A percentile compares a stretch with the other conserved stretches of the same genome.
phyloP scores from a whole-genome alignment of 2,329 filamentous ascomycete genomes.

The Cercospora janseana region DNA sequence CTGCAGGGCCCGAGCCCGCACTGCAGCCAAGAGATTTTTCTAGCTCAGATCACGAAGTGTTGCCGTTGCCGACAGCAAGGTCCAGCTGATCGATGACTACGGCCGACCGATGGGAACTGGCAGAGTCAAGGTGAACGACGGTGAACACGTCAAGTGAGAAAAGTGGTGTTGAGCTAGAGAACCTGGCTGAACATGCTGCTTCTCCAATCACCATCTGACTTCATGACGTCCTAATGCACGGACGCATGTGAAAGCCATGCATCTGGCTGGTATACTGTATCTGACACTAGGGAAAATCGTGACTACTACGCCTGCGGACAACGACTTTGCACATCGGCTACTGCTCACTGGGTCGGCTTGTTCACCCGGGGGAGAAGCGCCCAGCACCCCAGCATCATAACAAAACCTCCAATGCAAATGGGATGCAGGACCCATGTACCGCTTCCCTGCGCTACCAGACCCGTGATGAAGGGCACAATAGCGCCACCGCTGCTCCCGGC shows the following conservation, averaged over 20 bases:
- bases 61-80: slow-evolving; percentile 2
- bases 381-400: slow-evolving; percentile 66
- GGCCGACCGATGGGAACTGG: too few relatives aligned
- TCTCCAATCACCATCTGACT: too few relatives aligned
- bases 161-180: too few relatives aligned
- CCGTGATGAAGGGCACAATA: slow-evolving; percentile 64
- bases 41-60: slow-evolving; percentile 7
- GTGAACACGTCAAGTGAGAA: background rate
- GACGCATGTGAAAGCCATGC: background rate
- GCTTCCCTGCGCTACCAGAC: slow-evolving; percentile 59
- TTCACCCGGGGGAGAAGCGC: slow-evolving; percentile 54
- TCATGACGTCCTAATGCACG: too few relatives aligned
- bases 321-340: background rate
- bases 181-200: too few relatives aligned
- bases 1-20: background rate
- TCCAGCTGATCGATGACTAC: background rate
- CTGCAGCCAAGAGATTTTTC: slow-evolving; percentile 1
- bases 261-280: background rate
- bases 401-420: slow-evolving; percentile 65
- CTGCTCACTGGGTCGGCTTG: slow-evolving; percentile 45
- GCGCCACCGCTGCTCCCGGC: slow-evolving; percentile 69
- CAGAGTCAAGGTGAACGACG: background rate
- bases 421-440: slow-evolving; percentile 65
- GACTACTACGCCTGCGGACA: too few relatives aligned
- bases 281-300: too few relatives aligned